Evolutionary conservation across 345 rosid species (phyloP).

Genomic region (Salix exigua): DNA sequence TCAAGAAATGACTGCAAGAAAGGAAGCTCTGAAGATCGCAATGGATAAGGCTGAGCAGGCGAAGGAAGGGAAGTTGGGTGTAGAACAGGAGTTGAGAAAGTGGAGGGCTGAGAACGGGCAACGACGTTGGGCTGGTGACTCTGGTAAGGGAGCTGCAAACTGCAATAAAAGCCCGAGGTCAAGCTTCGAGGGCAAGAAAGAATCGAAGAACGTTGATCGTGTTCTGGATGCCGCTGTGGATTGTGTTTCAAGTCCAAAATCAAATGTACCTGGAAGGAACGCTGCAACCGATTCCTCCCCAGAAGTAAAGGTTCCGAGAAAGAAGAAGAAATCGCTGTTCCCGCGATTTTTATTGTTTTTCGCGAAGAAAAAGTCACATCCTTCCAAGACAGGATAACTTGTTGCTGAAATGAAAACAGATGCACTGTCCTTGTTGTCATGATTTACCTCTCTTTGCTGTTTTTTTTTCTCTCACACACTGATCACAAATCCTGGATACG

Average conservation of each 20-base stretch:
- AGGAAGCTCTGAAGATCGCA: constrained; percentile 53
- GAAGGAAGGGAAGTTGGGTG: constrained; percentile 74
- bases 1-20: constrained; percentile 50
- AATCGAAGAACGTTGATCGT: constrained; percentile 22
- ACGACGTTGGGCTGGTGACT: constrained; percentile 50
- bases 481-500: constrained; percentile 6
- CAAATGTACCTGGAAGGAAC: constrained; percentile 20
- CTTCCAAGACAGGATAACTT: constrained; percentile 36
- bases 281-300: constrained; percentile 31
- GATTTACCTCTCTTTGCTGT: constrained; percentile 13
- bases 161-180: constrained; percentile 21
- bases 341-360: constrained; percentile 70
- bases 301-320: constrained; percentile 41
- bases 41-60: constrained; percentile 83
- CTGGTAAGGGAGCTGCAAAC: constrained; percentile 29
- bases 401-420: constrained; percentile 6
- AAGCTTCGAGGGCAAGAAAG: constrained; percentile 40
- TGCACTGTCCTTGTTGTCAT: constrained; percentile 2
- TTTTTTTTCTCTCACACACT: neutral
- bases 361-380: constrained; percentile 48
- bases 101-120: constrained; percentile 84
- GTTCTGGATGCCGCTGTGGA: constrained; percentile 9
- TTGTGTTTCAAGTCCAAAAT: constrained; percentile 28
- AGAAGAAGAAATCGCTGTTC: constrained; percentile 71
- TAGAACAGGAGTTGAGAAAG: constrained; percentile 80